Evolutionary conservation across 1,139 yeast species (phyloP), one percentile per base, ranked within the genome.

Genomic region (Blastobotrys raffinosifermentans): DNA sequence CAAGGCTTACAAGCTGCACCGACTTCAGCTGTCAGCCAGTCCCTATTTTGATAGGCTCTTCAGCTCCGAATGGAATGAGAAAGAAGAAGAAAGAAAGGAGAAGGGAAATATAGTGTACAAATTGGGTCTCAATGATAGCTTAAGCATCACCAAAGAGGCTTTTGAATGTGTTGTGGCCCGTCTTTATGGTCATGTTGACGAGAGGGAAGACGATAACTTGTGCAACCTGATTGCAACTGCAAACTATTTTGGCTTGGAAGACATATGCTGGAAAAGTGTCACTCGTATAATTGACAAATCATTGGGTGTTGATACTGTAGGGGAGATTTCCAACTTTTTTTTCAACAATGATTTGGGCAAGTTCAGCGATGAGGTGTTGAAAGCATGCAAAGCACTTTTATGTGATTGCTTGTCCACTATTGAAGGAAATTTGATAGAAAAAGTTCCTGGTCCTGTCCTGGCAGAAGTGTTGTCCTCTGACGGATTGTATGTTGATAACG

Each of bases 21-120:
- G 61, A 41, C 47, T 73, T 32, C 57, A 72, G n/a, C 54, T 73
- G 23, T 64, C 63, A 40, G 60, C 71, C 35, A 60, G 72, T 37
- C 69, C 71, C 1, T 73, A 70, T 44, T 73, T 73, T 49, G 57
- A 61, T 13, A 60, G 70, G 2, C 45, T 73, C 38, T 68, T 73
- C 43, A 56, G 63, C 26, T 66, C 63, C 1, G 53, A 58, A 2
- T 73, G 78, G 79, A 49, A 51, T 3, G 60, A 59, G 11, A 40
- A 54, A 3, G 42, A 43, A 3, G 38, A 43, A 15, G 70, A 67
- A 33, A 44, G 47, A 27, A 62, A 60, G 37, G 71, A 65, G 9
- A 56, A 63, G 32, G n/a, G n/a, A n/a, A n/a, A n/a, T n/a, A n/a
- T n/a, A n/a, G n/a, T n/a, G n/a, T n/a, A n/a, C n/a, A n/a, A n/a